Conservation (phyloP, 1,284 basidiomycete genomes). For the Moesziomyces aphidis region DNA sequence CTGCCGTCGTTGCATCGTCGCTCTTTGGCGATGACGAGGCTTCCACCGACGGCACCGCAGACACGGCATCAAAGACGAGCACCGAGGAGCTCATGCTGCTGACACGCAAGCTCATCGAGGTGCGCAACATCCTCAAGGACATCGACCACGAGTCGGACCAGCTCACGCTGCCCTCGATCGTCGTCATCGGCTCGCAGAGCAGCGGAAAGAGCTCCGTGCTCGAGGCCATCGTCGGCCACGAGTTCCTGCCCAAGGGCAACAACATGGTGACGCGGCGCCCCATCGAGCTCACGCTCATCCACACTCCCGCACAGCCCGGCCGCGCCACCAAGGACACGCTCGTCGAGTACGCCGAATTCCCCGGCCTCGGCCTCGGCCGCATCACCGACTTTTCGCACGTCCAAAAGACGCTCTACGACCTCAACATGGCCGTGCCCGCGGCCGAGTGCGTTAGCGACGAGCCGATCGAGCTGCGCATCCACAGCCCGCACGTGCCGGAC, state of each 20-base stretch:
- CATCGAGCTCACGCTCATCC: slow-evolving; percentile 95
- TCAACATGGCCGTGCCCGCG: slow-evolving; percentile 91
- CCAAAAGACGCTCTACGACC: slow-evolving; percentile 90
- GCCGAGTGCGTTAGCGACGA: slow-evolving; percentile 91
- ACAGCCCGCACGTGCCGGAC: slow-evolving; percentile 95
- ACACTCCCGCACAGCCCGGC: slow-evolving; percentile 72
- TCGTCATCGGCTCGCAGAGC: slow-evolving; percentile 97
- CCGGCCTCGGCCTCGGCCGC: slow-evolving; percentile 84
- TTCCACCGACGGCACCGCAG: slow-evolving; percentile 2
- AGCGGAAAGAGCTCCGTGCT: slow-evolving; percentile 97
- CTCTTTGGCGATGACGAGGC: slow-evolving; percentile 39
- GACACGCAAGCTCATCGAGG: slow-evolving; percentile 95
- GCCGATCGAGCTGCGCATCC: slow-evolving; percentile 95
- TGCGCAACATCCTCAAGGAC: slow-evolving; percentile 89
- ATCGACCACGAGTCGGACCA: slow-evolving; percentile 87
- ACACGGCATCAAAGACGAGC: slow-evolving; percentile 14
- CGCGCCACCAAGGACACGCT: slow-evolving; percentile 71
- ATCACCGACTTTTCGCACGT: slow-evolving; percentile 90
- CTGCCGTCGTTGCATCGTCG: slow-evolving; percentile 47
- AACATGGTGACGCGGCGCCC: slow-evolving; percentile 99
- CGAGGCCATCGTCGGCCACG: slow-evolving; percentile 96
- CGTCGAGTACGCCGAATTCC: slow-evolving; percentile 92
- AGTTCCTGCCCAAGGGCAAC: slow-evolving; percentile 97
- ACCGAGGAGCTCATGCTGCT: slow-evolving; percentile 80
- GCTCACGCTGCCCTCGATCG: slow-evolving; percentile 93